phyloP scores from a whole-genome alignment of 371 early-diverging fungal species.

The Mucor sp. region DNA sequence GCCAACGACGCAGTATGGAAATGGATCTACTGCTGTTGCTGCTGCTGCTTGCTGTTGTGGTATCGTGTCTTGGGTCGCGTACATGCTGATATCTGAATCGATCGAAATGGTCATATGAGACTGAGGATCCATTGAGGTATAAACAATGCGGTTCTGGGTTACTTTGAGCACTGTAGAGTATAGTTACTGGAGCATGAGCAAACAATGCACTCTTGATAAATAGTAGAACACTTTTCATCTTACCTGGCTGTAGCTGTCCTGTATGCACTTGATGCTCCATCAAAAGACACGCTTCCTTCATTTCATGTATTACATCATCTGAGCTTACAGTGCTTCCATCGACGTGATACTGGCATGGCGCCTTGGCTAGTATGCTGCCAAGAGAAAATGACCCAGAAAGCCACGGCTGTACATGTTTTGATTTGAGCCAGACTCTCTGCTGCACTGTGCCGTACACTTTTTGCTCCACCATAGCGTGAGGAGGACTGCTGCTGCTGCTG shows the following conservation, averaged over 20 bases:
- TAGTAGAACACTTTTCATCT: too few relatives aligned
- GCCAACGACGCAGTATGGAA: constrained; percentile 25
- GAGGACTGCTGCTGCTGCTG: too few relatives aligned
- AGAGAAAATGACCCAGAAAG: constrained; percentile 10
- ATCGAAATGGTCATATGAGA: constrained; percentile 11
- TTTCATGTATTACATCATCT: neutral
- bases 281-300: constrained; percentile 1
- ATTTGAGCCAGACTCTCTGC: constrained; percentile 20
- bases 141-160: constrained; percentile 19
- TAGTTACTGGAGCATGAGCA: neutral
- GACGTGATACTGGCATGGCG: constrained; percentile 8
- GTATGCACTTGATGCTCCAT: constrained; percentile 4
- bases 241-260: constrained; percentile 17
- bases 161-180: constrained; percentile 14
- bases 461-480: constrained; percentile 12
- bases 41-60: too few relatives aligned
- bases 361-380: neutral
- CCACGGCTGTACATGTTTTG: constrained; percentile 8
- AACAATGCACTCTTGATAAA: too few relatives aligned
- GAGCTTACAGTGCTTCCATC: neutral
- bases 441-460: constrained; percentile 10
- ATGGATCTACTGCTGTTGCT: neutral
- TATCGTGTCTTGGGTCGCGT: neutral
- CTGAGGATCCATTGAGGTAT: constrained; percentile 1
- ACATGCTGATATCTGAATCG: constrained; percentile 25